Evolutionary conservation across 2,329 filamentous ascomycete genomes (phyloP).

Genomic region (Apiospora arundinis): DNA sequence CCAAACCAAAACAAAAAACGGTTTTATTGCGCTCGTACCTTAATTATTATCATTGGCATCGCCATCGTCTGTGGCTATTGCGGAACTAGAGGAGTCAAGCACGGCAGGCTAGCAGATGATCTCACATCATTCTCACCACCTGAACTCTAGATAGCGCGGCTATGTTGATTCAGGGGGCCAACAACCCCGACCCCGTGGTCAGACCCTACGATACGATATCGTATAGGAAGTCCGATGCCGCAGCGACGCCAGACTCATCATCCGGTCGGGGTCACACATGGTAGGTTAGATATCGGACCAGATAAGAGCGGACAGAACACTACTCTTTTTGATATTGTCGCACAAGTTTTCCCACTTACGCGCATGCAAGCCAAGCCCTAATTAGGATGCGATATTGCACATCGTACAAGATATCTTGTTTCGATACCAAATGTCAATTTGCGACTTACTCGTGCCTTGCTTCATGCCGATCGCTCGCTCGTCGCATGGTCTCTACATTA

Average conservation of each 20-base stretch:
- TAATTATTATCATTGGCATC: neutral
- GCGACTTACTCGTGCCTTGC: slow-evolving; percentile 5
- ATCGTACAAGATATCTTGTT: neutral
- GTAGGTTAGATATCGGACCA: neutral
- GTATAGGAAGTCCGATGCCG: slow-evolving; percentile 8
- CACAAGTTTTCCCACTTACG: neutral
- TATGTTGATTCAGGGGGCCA: slow-evolving; percentile 8
- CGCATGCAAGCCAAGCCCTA: neutral
- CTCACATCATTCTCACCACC: slow-evolving; percentile 14
- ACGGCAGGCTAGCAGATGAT: neutral
- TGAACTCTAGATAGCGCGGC: slow-evolving; percentile 13
- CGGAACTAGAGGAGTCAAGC: neutral
- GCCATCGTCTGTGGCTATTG: neutral
- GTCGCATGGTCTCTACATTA: neutral
- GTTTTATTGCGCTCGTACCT: slow-evolving; percentile 7
- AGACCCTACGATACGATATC: slow-evolving; percentile 12
- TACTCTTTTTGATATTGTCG: neutral
- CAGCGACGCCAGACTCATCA: neutral
- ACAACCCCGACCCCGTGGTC: neutral
- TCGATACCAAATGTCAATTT: neutral
- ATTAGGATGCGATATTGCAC: slow-evolving; percentile 10
- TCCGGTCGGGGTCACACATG: no score
- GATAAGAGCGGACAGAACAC: neutral
- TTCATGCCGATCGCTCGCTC: neutral
- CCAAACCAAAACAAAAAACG: slow-evolving; percentile 12